A percentile compares a stretch with the other conserved stretches of the same genome.
phyloP scores from a whole-genome alignment of 2,329 filamentous ascomycete genomes.

The Stromatinia cepivora region DNA sequence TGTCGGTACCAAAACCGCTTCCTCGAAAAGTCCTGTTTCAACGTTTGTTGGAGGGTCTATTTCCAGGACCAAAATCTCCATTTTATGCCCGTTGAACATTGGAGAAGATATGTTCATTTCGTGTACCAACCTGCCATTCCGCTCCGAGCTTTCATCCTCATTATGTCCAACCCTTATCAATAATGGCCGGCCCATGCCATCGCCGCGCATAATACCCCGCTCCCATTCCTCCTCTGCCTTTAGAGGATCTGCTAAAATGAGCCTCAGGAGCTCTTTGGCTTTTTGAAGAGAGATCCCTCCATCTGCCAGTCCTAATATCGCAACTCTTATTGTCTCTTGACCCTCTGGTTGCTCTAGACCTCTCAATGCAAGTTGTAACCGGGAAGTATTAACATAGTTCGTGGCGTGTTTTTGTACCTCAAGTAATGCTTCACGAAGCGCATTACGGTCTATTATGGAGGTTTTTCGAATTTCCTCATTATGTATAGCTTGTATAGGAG shows the following conservation, averaged over 20 bases:
- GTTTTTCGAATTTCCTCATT: background rate
- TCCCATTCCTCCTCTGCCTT: conserved; percentile 66
- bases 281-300: conserved; percentile 44
- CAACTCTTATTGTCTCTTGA: conserved; percentile 58
- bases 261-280: conserved; percentile 65
- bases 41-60: conserved; percentile 51
- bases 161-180: conserved; percentile 58
- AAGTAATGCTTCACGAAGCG: conserved; percentile 48
- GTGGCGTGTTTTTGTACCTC: conserved; percentile 62
- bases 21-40: conserved; percentile 51
- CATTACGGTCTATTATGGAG: conserved; percentile 23
- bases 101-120: conserved; percentile 65
- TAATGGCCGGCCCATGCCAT: conserved; percentile 55
- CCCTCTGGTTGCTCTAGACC: conserved; percentile 59
- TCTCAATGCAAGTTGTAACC: conserved; percentile 69
- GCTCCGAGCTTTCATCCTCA: conserved; percentile 34
- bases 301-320: conserved; percentile 52
- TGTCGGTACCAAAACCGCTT: conserved; percentile 72
- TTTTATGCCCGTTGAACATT: conserved; percentile 57
- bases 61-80: conserved; percentile 64
- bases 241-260: conserved; percentile 71
- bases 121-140: conserved; percentile 51
- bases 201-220: conserved; percentile 49
- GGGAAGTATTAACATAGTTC: conserved; percentile 65
- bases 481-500: conserved; percentile 8